Percentiles rank a stretch among this genome's conserved stretches.
Conservation (phyloP, 2,329 filamentous ascomycete genomes). For the Botrytis paeoniae region DNA sequence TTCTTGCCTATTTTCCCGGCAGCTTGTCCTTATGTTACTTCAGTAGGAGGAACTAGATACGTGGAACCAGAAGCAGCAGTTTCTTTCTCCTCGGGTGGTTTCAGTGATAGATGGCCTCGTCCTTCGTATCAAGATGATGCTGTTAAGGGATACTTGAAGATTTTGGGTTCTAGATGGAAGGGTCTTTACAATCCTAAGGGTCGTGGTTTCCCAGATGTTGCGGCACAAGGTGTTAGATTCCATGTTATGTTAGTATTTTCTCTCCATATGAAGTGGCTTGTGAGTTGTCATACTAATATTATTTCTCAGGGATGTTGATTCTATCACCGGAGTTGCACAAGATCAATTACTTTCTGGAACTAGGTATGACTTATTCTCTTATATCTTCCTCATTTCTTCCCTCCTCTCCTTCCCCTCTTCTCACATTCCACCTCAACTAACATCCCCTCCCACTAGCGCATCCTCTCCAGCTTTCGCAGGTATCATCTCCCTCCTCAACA, state of each 20-base stretch:
- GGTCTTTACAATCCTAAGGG: constrained; percentile 48
- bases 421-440: neutral
- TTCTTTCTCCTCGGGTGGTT: constrained; percentile 46
- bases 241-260: constrained; percentile 22
- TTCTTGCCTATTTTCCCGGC: constrained; percentile 63
- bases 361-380: constrained; percentile 21
- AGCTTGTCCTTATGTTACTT: constrained; percentile 65
- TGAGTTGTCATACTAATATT: neutral
- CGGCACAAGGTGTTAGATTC: constrained; percentile 57
- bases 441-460: constrained; percentile 40
- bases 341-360: constrained; percentile 26
- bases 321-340: constrained; percentile 41
- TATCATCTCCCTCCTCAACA: constrained; percentile 60
- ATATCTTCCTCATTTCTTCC: neutral
- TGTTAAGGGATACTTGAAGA: constrained; percentile 45
- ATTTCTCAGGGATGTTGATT: constrained; percentile 36
- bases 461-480: constrained; percentile 57
- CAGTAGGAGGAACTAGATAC: constrained; percentile 57
- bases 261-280: neutral
- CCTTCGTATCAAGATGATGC: constrained; percentile 48
- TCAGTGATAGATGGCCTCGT: constrained; percentile 49
- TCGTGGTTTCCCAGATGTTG: constrained; percentile 53
- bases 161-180: constrained; percentile 44
- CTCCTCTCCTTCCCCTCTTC: neutral
- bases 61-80: constrained; percentile 44